These are phyloP conservation scores for Syncephalastrum racemosum DNA, from an alignment of 371 early-diverging fungal genomes.

Conservation along the genomic window DNA sequence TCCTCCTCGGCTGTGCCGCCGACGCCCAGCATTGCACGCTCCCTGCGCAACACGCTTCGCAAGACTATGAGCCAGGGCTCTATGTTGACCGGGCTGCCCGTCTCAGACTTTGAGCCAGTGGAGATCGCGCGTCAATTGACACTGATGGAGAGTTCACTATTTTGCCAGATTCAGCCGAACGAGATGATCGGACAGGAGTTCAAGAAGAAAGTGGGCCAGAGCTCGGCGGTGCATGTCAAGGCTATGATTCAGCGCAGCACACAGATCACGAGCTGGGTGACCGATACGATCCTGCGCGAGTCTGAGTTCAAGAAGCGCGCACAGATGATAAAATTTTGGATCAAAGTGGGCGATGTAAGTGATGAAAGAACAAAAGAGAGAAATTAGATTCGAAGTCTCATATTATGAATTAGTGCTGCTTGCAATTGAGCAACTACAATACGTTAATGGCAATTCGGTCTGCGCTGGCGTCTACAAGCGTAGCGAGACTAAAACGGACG, in stretches of 20 bases:
- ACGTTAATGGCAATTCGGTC: slow-evolving; percentile 79
- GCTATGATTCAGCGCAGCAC: slow-evolving; percentile 52
- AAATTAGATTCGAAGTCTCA: background rate
- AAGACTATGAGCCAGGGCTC: slow-evolving; percentile 25
- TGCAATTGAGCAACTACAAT: slow-evolving; percentile 77
- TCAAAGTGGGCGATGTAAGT: slow-evolving; percentile 60
- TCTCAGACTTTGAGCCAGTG: slow-evolving; percentile 70
- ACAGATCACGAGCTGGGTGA: slow-evolving; percentile 70
- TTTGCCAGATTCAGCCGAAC: slow-evolving; percentile 60
- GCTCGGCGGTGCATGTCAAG: slow-evolving; percentile 45
- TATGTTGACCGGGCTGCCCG: slow-evolving; percentile 27
- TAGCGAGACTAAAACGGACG: slow-evolving; percentile 70
- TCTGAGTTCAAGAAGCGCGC: slow-evolving; percentile 67
- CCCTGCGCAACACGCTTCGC: slow-evolving; percentile 32
- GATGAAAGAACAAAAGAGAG: slow-evolving; percentile 6
- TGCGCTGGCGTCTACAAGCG: slow-evolving; percentile 74
- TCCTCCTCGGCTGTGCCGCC: slow-evolving; percentile 18
- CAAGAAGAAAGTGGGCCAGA: slow-evolving; percentile 53
- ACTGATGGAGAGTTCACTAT: slow-evolving; percentile 59
- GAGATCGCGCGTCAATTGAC: slow-evolving; percentile 82
- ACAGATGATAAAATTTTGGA: slow-evolving; percentile 65
- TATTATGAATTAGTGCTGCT: slow-evolving; percentile 36
- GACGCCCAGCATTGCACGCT: slow-evolving; percentile 29
- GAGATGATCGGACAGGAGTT: slow-evolving; percentile 67
- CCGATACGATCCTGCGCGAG: slow-evolving; percentile 66